phyloP scores from a whole-genome alignment of 2,329 filamentous ascomycete genomes.

The Botrytis fabae region DNA sequence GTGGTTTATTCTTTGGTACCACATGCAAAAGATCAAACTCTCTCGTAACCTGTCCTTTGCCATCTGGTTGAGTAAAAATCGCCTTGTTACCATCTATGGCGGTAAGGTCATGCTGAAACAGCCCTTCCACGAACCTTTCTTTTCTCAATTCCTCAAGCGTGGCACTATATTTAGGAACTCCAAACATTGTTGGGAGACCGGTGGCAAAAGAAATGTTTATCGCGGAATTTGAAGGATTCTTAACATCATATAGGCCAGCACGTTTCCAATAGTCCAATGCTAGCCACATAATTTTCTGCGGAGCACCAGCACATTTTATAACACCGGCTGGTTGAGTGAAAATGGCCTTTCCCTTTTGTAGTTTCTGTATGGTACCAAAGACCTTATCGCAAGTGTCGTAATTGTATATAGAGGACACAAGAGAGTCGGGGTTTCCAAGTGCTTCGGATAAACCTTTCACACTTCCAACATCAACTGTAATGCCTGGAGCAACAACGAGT shows the following conservation, averaged over 20 bases:
- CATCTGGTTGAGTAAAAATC: slow-evolving; percentile 49
- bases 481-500: slow-evolving; percentile 61
- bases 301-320: slow-evolving; percentile 62
- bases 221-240: slow-evolving; percentile 44
- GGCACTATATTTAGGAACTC: slow-evolving; percentile 59
- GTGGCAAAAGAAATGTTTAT: slow-evolving; percentile 58
- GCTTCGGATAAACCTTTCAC: slow-evolving; percentile 60
- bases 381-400: slow-evolving; percentile 58
- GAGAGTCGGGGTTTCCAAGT: slow-evolving; percentile 48
- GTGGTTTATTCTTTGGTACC: slow-evolving; percentile 59
- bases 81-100: slow-evolving; percentile 55
- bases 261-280: slow-evolving; percentile 60
- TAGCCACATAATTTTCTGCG: slow-evolving; percentile 64
- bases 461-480: slow-evolving; percentile 51
- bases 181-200: slow-evolving; percentile 58
- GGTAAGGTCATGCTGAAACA: slow-evolving; percentile 59
- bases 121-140: slow-evolving; percentile 56
- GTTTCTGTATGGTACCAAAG: slow-evolving; percentile 49
- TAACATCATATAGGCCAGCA: slow-evolving; percentile 51
- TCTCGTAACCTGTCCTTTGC: slow-evolving; percentile 46
- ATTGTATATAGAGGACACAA: slow-evolving; percentile 58
- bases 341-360: slow-evolving; percentile 53
- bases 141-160: slow-evolving; percentile 54
- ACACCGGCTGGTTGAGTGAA: slow-evolving; percentile 60
- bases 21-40: slow-evolving; percentile 58